Percentiles rank a stretch among this genome's conserved stretches.
These are phyloP conservation scores for Pleurostoma richardsiae DNA, from an alignment of 2,329 filamentous ascomycete genomes.

Conservation along the genomic window DNA sequence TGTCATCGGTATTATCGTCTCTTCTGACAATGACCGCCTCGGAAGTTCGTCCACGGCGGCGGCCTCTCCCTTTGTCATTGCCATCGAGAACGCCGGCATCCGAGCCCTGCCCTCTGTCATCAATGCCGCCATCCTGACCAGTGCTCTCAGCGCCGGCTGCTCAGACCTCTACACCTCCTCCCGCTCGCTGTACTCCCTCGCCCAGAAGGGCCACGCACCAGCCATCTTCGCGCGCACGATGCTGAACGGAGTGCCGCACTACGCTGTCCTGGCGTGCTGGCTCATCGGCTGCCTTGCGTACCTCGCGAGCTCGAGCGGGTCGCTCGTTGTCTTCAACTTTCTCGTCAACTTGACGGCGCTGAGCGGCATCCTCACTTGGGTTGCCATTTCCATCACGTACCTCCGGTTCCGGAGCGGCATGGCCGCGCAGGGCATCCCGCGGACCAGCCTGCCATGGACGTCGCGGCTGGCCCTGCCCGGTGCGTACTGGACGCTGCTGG, in stretches of 20 bases:
- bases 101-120: conserved; percentile 58
- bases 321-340: conserved; percentile 57
- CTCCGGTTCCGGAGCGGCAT: conserved; percentile 17
- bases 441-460: conserved; percentile 10
- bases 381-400: conserved; percentile 8
- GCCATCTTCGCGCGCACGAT: conserved; percentile 54
- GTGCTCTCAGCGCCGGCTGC: conserved; percentile 58
- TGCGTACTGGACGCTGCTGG: conserved; percentile 2
- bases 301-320: conserved; percentile 58
- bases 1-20: conserved; percentile 55
- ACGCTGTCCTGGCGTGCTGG: conserved; percentile 47
- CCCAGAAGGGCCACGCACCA: conserved; percentile 63
- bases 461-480: conserved; percentile 5
- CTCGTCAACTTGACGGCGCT: conserved; percentile 7
- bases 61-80: conserved; percentile 60
- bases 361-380: conserved; percentile 8
- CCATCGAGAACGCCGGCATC: conserved; percentile 63
- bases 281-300: conserved; percentile 62
- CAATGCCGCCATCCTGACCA: conserved; percentile 64
- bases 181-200: conserved; percentile 65
- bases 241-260: conserved; percentile 55
- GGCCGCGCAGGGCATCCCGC: conserved; percentile 15
- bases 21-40: conserved; percentile 62
- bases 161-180: conserved; percentile 63
- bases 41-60: conserved; percentile 52